Base-by-base conservation (phyloP, 2,329 filamentous ascomycete genomes). In the Trichoderma pleuroti region DNA sequence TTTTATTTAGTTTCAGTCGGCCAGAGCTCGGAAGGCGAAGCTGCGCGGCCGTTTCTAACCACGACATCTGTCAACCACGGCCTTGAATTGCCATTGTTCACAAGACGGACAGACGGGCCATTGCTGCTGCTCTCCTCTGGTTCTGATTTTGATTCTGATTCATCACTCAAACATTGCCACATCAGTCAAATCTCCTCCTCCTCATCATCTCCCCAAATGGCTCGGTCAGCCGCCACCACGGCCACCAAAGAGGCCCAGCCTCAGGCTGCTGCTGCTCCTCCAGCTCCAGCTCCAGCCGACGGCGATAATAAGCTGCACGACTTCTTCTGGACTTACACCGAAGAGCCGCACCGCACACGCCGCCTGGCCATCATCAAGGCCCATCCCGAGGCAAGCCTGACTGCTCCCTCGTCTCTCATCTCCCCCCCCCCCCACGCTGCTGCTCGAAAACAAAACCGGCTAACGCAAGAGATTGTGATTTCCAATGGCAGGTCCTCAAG, bases 291-390 rank as follows among this genome's bases (percentile, higher is more conserved):
- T 42, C 39, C 68, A 49, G 72, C 72, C 57, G 72, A 74, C 54
- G 70, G 74, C n/a, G 72, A 76, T 21, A 68, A 72, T 46, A 78
- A 82, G 70, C 78, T 81, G 70, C 78, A 81, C 67, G 81, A 86
- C 80, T 98, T 98, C 86, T 97, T 97, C 84, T 98, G 97, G 96
- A 97, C 96, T 52, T 98, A 99, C 80, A 98, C 96, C 11, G 96
- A 99, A 81, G 96, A 99, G 83, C 96, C 96, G 73, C 96, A 99
- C 82, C 90, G 94, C 75, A 96, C 95, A 36, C 87, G 96, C 76
- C 89, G 96, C 70, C 89, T 95, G 76, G 93, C 94, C 73, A 99
- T 99, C 77, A 98, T 99, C 83, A 98, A 98, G 84, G 94, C 95
- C 69, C 95, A 99, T 80, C 96, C 96, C 60, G 95, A 99, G 87